A percentile compares a stretch with the other conserved stretches of the same genome.
phyloP scores from a whole-genome alignment of 2,329 filamentous ascomycete species.

The Hansfordia pulvinata region DNA sequence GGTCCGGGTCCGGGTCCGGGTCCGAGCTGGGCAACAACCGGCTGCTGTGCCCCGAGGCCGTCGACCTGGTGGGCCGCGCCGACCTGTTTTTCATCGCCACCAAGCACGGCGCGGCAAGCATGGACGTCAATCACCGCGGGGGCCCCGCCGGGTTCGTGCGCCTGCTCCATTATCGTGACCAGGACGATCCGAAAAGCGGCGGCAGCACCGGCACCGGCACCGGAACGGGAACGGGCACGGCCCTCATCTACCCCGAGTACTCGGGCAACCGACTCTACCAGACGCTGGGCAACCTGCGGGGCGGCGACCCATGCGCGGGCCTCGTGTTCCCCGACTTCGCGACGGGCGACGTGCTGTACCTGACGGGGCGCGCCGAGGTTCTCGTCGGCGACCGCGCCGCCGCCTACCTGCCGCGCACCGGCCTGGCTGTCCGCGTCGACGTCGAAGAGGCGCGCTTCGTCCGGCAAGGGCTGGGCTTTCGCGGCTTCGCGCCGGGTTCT shows the following conservation, averaged over 20 bases:
- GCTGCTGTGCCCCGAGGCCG: slow-evolving; percentile 36
- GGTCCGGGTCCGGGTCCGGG: slow-evolving; percentile 13
- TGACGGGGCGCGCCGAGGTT: slow-evolving; percentile 55
- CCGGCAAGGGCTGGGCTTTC: slow-evolving; percentile 51
- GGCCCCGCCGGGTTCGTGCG: slow-evolving; percentile 63
- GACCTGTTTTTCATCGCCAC: slow-evolving; percentile 73
- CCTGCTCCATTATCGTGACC: too few relatives aligned
- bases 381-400: slow-evolving; percentile 51
- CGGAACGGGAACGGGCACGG: slow-evolving; percentile 11
- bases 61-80: slow-evolving; percentile 44
- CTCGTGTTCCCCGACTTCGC: slow-evolving; percentile 62
- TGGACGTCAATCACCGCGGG: slow-evolving; percentile 78
- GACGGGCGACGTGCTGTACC: slow-evolving; percentile 59
- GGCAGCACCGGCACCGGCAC: slow-evolving; percentile 15
- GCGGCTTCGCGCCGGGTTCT: too few relatives aligned
- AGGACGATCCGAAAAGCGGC: too few relatives aligned
- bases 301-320: slow-evolving; percentile 51
- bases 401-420: slow-evolving; percentile 50
- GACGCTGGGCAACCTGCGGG: slow-evolving; percentile 62
- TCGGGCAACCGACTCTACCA: slow-evolving; percentile 78
- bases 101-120: slow-evolving; percentile 43
- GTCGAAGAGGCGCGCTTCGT: slow-evolving; percentile 51
- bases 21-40: slow-evolving; percentile 1
- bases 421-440: slow-evolving; percentile 57
- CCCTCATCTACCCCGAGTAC: slow-evolving; percentile 69